phyloP scores from a whole-genome alignment of 1,139 yeast species.

The Geotrichum bryndzae region DNA sequence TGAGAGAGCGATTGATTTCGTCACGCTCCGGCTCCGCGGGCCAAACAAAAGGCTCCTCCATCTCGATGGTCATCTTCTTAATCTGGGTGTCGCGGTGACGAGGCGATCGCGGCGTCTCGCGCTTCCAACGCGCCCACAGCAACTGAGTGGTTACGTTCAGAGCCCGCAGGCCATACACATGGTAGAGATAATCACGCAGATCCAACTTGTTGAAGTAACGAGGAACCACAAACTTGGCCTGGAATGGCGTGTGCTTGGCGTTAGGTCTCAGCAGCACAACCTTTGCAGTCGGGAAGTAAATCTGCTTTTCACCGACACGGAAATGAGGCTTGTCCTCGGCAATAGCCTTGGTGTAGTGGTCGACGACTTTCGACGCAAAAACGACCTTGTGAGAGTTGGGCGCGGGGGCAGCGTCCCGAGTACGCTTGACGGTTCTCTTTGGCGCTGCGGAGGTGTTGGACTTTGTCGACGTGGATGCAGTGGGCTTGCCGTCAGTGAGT shows the following conservation, averaged over 20 bases:
- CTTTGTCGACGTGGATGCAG: not conserved
- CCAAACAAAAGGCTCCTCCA: conserved; percentile 92
- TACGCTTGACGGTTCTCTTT: not conserved
- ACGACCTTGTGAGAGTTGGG: conserved; percentile 13
- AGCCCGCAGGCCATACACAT: conserved; percentile 82
- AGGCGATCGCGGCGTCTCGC: conserved; percentile 57
- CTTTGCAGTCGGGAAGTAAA: conserved; percentile 80
- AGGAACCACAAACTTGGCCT: conserved; percentile 91
- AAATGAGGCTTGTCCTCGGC: conserved; percentile 71
- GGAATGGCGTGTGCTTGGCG: conserved; percentile 92
- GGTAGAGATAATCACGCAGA: conserved; percentile 82
- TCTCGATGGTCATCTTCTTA: conserved; percentile 91
- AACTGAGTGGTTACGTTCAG: conserved; percentile 81
- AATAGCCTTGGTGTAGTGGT: conserved; percentile 48
- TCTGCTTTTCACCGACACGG: conserved; percentile 62
- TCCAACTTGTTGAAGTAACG: conserved; percentile 86
- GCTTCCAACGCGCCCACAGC: conserved; percentile 62
- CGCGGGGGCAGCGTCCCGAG: conserved; percentile 2
- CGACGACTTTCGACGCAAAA: conserved; percentile 20
- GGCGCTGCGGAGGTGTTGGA: not conserved
- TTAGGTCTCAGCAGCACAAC: conserved; percentile 75
- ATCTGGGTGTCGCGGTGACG: conserved; percentile 75
- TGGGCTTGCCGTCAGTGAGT: conserved; percentile 1
- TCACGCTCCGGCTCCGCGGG: conserved; percentile 53
- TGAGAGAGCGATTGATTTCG: conserved; percentile 33